Percentiles rank a stretch among this genome's conserved stretches.
Evolutionary conservation across 176 grass and related monocot genomes (phyloP).

Genomic region (Carex cristatella): DNA sequence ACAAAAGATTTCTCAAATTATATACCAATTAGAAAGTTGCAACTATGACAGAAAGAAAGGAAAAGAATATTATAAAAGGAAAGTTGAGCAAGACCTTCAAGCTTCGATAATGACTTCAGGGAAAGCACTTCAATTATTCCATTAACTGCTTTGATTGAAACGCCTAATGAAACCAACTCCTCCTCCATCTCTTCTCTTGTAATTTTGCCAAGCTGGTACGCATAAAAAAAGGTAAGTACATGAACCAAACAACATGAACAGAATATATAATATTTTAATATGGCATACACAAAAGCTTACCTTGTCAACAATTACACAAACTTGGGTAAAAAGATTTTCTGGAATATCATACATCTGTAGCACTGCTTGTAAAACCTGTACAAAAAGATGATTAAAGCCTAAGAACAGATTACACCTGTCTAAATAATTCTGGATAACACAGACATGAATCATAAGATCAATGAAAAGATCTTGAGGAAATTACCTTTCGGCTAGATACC

Average conservation of each 20-base stretch:
- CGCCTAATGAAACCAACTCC: conserved; percentile 47
- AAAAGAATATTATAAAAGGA: neutral
- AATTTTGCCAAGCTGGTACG: conserved; percentile 63
- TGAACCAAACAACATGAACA: conserved; percentile 18
- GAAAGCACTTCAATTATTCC: conserved; percentile 81
- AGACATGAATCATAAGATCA: neutral
- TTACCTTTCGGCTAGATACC: conserved; percentile 80
- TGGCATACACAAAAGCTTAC: conserved; percentile 23
- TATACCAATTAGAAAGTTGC: neutral
- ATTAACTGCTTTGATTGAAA: conserved; percentile 60
- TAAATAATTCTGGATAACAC: neutral
- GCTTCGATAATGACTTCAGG: conserved; percentile 61
- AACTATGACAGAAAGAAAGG: neutral
- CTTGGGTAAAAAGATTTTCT: conserved; percentile 59
- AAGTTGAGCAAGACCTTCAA: conserved; percentile 62
- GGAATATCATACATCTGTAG: conserved; percentile 59
- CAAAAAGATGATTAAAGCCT: conserved; percentile 14
- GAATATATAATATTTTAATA: conserved; percentile 9
- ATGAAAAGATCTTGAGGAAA: neutral
- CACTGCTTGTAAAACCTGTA: conserved; percentile 81
- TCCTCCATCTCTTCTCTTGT: conserved; percentile 71
- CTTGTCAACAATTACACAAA: conserved; percentile 86
- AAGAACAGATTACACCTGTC: neutral
- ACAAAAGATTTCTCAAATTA: conserved; percentile 6
- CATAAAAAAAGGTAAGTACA: conserved; percentile 5